A percentile compares a stretch with the other conserved stretches of the same genome.
phyloP scores from a whole-genome alignment of 2,329 filamentous ascomycete genomes.

The Sporothrix luriei region DNA sequence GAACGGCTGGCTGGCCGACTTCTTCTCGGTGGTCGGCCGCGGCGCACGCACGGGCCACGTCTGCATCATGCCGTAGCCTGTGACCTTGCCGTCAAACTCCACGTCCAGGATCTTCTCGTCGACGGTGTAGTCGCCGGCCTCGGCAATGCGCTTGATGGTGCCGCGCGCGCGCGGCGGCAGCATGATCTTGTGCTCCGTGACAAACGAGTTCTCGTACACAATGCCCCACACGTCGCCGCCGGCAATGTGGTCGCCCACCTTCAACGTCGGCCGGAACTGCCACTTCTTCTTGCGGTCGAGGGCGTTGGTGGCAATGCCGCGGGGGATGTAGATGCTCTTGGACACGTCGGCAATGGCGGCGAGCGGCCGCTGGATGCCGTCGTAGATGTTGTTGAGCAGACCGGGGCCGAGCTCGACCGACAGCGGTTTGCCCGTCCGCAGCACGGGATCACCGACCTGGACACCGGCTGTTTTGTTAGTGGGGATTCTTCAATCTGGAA shows the following conservation, averaged over 20 bases:
- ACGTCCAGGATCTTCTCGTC: conserved; percentile 92
- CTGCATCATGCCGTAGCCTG: conserved; percentile 97
- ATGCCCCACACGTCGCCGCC: conserved; percentile 95
- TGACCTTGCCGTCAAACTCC: conserved; percentile 96
- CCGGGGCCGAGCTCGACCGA: conserved; percentile 97
- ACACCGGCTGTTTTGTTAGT: conserved; percentile 69
- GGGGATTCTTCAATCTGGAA: background rate
- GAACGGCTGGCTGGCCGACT: conserved; percentile 85
- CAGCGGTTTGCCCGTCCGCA: conserved; percentile 88
- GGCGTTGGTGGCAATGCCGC: conserved; percentile 84
- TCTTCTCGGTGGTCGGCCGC: conserved; percentile 87
- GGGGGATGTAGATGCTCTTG: conserved; percentile 94
- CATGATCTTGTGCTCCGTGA: conserved; percentile 90
- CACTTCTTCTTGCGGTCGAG: conserved; percentile 92
- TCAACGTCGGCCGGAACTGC: conserved; percentile 89
- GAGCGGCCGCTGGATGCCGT: conserved; percentile 96
- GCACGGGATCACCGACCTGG: conserved; percentile 90
- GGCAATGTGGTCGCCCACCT: conserved; percentile 95
- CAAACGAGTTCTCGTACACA: conserved; percentile 94
- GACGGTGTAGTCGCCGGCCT: conserved; percentile 91
- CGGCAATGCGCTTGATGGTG: conserved; percentile 86
- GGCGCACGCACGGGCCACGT: conserved; percentile 97
- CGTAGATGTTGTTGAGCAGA: conserved; percentile 98
- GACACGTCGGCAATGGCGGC: conserved; percentile 76
- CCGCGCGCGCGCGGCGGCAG: conserved; percentile 87